Evolutionary conservation across 805 yeast species (phyloP), one percentile per base, ranked within the genome.

Genomic region (Starmerella riodocensis): DNA sequence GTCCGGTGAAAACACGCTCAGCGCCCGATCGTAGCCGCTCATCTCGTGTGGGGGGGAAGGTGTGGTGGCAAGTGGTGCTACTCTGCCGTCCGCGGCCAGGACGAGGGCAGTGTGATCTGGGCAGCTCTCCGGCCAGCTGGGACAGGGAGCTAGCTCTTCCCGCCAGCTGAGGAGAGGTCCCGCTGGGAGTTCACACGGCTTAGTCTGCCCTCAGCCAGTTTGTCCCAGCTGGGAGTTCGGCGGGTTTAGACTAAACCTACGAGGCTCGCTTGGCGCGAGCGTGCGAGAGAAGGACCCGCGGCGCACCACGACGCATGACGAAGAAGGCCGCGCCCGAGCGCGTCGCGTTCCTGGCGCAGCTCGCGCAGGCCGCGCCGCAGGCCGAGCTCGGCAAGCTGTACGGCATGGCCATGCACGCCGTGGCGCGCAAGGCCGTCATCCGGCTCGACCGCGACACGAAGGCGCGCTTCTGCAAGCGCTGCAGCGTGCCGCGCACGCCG

Each of bases 11-110:
- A 88, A 88, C 61, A 88, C 93, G 47, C 96, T 86, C 54, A 88
- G 73, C 41, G 98, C 98, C 72, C 97, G 76, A 64, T 88, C 98
- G 94, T 88, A 88, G 47, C 98, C 97, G 71, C 95, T 83, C 98
- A 88, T 88, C 7, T 9, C 13, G 17, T 30, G 32, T 13, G 7
- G n/a, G 7, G 18, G 18, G 8, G 6, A 11, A 11, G 28, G n/a
- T 27, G 34, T 36, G 30, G 39, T 20, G 32, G 32, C 23, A 21
- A 24, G 35, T 24, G 34, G 34, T 31, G 20, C 29, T 29, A 14
- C 29, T 24, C 29, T 11, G 28, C 19, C 29, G 13, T 18, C n/a
- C n/a, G n/a, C n/a, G n/a, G n/a, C n/a, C n/a, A n/a, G n/a, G n/a
- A n/a, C n/a, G n/a, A n/a, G n/a, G n/a, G n/a, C n/a, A n/a, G n/a